Conservation (phyloP, 176 grass and related monocot genomes). For the Tillandsia leiboldiana region DNA sequence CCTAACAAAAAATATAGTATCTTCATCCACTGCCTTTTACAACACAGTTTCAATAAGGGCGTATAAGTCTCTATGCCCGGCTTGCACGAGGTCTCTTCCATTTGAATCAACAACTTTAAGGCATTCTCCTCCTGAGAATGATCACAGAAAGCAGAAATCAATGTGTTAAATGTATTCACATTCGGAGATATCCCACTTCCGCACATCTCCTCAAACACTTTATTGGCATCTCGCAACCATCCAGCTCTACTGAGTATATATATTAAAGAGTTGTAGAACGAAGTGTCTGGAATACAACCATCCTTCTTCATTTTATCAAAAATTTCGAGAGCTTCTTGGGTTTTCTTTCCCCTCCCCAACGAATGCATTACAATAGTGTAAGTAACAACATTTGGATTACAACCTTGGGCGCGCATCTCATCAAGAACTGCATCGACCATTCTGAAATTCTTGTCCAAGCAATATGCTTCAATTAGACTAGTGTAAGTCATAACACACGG, state of each 20-base stretch:
- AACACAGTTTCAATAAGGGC: conserved; percentile 75
- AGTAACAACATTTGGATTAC: conserved; percentile 64
- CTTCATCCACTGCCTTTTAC: conserved; percentile 58
- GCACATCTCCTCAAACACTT: conserved; percentile 47
- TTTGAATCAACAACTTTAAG: conserved; percentile 50
- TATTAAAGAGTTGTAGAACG: conserved; percentile 81
- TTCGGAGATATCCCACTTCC: conserved; percentile 34
- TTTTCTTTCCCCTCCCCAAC: conserved; percentile 54
- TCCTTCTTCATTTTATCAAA: conserved; percentile 52
- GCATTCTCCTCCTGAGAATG: conserved; percentile 50
- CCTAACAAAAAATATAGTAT: conserved; percentile 52
- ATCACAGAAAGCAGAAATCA: conserved; percentile 68
- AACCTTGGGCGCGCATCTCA: conserved; percentile 34
- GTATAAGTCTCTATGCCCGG: conserved; percentile 61
- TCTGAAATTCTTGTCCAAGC: conserved; percentile 58
- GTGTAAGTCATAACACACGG: conserved; percentile 75
- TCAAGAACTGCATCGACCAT: conserved; percentile 32
- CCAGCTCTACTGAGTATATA: conserved; percentile 59
- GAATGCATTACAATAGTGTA: conserved; percentile 80
- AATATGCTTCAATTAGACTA: conserved; percentile 72
- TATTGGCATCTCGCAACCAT: conserved; percentile 39
- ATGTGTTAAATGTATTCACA: conserved; percentile 55
- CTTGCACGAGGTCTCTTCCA: conserved; percentile 58
- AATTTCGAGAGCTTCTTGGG: conserved; percentile 49
- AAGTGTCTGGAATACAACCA: conserved; percentile 44